These are phyloP conservation scores for Penicillium coffeae DNA, from an alignment of 495 filamentous ascomycete genomes.

Conservation along the genomic window DNA sequence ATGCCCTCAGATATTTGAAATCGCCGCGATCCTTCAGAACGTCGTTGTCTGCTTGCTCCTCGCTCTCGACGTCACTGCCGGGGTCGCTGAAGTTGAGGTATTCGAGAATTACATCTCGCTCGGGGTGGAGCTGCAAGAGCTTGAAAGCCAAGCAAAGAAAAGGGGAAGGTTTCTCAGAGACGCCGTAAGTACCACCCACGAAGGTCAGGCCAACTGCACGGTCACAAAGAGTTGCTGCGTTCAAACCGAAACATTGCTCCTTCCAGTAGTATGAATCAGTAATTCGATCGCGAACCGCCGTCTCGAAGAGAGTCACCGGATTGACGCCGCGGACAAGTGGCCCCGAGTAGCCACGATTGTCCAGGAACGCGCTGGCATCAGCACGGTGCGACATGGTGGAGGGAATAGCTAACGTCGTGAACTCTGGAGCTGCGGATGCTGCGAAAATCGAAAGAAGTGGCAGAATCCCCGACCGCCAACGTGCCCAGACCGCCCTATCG, in stretches of 20 bases:
- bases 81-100: constrained; percentile 63
- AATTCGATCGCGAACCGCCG: constrained; percentile 90
- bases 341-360: constrained; percentile 72
- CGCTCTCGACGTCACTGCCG: constrained; percentile 30
- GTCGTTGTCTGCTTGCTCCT: constrained; percentile 16
- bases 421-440: not conserved
- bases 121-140: constrained; percentile 80
- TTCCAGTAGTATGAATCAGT: constrained; percentile 96
- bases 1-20: constrained; percentile 84
- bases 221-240: constrained; percentile 84
- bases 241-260: constrained; percentile 94
- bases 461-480: not conserved
- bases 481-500: constrained; percentile 37
- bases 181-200: constrained; percentile 83
- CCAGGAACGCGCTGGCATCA: constrained; percentile 71
- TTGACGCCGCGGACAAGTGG: constrained; percentile 73
- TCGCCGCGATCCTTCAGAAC: constrained; percentile 56
- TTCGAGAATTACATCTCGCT: constrained; percentile 71
- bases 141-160: constrained; percentile 97
- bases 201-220: constrained; percentile 78
- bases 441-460: constrained; percentile 4
- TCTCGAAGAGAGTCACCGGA: constrained; percentile 85
- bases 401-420: constrained; percentile 6
- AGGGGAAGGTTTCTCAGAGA: constrained; percentile 76
- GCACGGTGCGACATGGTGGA: constrained; percentile 56